Percentiles rank a stretch among this genome's conserved stretches.
Conservation (phyloP, 1,139 yeast genomes). For the Taphrina pruni region DNA sequence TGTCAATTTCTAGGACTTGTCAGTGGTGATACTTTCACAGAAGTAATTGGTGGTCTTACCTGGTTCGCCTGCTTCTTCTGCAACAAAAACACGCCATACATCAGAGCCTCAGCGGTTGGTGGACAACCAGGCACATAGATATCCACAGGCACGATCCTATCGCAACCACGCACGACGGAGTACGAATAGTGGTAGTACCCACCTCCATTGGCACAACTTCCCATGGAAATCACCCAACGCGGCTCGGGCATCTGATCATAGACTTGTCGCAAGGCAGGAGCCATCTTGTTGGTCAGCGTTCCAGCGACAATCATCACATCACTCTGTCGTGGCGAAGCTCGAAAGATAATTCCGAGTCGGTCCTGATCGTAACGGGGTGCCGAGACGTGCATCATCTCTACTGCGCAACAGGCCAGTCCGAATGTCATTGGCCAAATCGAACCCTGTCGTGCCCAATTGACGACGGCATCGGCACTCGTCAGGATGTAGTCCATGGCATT, state of each 20-base stretch:
- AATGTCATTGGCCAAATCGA: constrained; percentile 94
- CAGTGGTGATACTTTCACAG: neutral
- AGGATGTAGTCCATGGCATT: constrained; percentile 78
- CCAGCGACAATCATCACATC: constrained; percentile 96
- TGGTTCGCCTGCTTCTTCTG: constrained; percentile 64
- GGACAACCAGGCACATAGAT: constrained; percentile 94
- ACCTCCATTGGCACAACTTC: constrained; percentile 93
- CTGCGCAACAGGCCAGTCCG: constrained; percentile 60
- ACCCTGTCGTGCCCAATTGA: constrained; percentile 91
- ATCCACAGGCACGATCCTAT: constrained; percentile 85
- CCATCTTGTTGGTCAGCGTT: constrained; percentile 80
- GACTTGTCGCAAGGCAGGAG: constrained; percentile 90
- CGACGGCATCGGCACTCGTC: constrained; percentile 81
- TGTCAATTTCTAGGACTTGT: constrained; percentile 20
- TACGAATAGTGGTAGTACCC: constrained; percentile 91
- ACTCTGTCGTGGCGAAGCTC: constrained; percentile 93
- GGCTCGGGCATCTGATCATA: constrained; percentile 96
- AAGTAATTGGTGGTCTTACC: neutral
- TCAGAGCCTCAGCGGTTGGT: constrained; percentile 86
- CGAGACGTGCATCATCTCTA: constrained; percentile 94
- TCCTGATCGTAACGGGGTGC: constrained; percentile 93
- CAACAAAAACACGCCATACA: constrained; percentile 87
- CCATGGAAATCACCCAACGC: constrained; percentile 89
- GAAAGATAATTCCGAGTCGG: constrained; percentile 88
- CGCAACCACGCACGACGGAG: constrained; percentile 89